These are phyloP conservation scores for Cladosporium velox DNA, from an alignment of 2,329 filamentous ascomycete species.

Conservation along the genomic window DNA sequence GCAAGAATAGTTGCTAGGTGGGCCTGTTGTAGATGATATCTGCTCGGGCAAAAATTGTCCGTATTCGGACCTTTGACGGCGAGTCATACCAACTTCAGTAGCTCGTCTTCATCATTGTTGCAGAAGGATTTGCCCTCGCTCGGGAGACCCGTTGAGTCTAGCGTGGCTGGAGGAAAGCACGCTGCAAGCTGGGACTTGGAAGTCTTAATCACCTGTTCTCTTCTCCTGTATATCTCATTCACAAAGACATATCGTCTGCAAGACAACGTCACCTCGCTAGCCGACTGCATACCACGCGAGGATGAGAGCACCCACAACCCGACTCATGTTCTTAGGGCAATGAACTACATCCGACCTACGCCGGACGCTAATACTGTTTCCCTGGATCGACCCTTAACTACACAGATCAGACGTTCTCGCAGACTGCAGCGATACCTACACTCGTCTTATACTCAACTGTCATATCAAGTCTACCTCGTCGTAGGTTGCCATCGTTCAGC, in stretches of 20 bases:
- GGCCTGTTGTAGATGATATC: not conserved
- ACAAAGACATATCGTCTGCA: no score
- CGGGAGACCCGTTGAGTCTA: not conserved
- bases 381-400: not conserved
- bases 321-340: no score
- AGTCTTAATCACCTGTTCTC: not conserved
- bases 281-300: no score
- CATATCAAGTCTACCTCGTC: no score
- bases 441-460: no score
- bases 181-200: not conserved
- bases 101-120: not conserved
- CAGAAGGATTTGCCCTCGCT: not conserved
- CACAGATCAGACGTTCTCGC: no score
- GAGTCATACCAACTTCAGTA: conserved; percentile 11
- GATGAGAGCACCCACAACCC: not conserved
- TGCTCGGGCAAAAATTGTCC: conserved; percentile 15
- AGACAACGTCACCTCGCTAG: no score
- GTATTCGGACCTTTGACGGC: conserved; percentile 17
- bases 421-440: no score
- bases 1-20: not conserved
- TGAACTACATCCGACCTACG: no score
- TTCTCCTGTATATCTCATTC: not conserved
- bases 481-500: not conserved
- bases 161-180: not conserved
- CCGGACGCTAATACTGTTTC: not conserved